Evolutionary conservation across 768 basidiomycete genomes (phyloP), one percentile per base, ranked within the genome.

Genomic region (Russula earlei): DNA sequence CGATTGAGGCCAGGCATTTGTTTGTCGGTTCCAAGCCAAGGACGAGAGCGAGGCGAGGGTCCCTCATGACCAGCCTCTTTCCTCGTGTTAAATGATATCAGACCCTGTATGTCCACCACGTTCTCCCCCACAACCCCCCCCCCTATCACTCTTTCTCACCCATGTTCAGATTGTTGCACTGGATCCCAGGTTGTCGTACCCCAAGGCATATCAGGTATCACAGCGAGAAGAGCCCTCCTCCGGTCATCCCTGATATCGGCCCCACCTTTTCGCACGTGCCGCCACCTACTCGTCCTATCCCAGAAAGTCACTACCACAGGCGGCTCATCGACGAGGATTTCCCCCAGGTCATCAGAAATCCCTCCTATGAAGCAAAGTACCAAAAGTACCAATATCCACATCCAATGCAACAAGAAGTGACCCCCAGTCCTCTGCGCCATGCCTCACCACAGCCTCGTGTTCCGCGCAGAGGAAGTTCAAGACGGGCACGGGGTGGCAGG

Each of bases 241-340:
- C 41, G 0, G 19, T 43, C 20, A 49, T 44, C 41, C 41, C 41
- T 40, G 52, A 58, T n/a, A 11, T 15, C 15, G 7, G 6, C 5
- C 57, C 57, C 47, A 12, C 36, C 3, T 37, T 58, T 43, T 14
- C 47, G 31, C 56, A 49, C 47, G 52, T 43, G 27, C 47, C 52
- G 3, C 41, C 57, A 25, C 27, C 47, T 15, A 22, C 34, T 10
- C 49, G 47, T 22, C 40, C 47, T 9, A 49, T 49, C 27, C 52
- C 57, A 0, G 57, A 49, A 34, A 38, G 34, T 10, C 46, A 20
- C 33, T 25, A 58, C 49, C 57, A 38, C 37, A 53, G 57, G 36
- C 52, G 57, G 20, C 52, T 44, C 36, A 54, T 58, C 47, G 57
- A 58, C 47, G 52, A 58, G 36, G 57, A 58, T 31, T 54, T 43